These are phyloP conservation scores for Fraxinus quadrangulata DNA, from an alignment of 257 asterid genomes.

Conservation along the genomic window DNA sequence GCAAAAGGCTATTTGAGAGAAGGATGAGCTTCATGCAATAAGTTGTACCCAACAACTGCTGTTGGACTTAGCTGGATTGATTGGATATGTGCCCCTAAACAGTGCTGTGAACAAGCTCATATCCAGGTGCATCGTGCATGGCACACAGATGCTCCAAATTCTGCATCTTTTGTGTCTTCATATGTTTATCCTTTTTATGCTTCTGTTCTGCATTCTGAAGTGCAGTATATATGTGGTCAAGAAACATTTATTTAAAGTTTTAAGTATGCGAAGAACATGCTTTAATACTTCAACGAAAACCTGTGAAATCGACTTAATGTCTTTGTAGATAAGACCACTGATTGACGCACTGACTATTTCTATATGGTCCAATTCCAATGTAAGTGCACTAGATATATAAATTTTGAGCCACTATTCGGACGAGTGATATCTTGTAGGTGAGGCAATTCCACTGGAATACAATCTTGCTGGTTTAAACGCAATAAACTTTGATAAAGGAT, in stretches of 20 bases:
- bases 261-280: background rate
- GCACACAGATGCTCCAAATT: background rate
- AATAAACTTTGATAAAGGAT: constrained; percentile 91
- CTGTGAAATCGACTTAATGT: too few relatives aligned
- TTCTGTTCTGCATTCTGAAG: background rate
- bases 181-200: background rate
- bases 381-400: background rate
- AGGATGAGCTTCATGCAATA: background rate
- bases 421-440: constrained; percentile 48
- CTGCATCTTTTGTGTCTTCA: background rate
- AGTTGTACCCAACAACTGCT: background rate
- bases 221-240: background rate
- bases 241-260: too few relatives aligned
- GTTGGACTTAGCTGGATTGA: background rate
- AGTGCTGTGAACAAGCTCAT: too few relatives aligned
- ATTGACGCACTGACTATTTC: background rate
- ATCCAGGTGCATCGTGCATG: too few relatives aligned
- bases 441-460: constrained; percentile 87
- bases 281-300: background rate
- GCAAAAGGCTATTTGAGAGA: background rate
- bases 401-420: background rate
- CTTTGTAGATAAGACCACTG: background rate
- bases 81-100: too few relatives aligned
- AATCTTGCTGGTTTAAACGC: constrained; percentile 82
- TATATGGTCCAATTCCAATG: background rate